These are phyloP conservation scores for Linum lewisii DNA, from an alignment of 345 rosid species.

Conservation along the genomic window DNA sequence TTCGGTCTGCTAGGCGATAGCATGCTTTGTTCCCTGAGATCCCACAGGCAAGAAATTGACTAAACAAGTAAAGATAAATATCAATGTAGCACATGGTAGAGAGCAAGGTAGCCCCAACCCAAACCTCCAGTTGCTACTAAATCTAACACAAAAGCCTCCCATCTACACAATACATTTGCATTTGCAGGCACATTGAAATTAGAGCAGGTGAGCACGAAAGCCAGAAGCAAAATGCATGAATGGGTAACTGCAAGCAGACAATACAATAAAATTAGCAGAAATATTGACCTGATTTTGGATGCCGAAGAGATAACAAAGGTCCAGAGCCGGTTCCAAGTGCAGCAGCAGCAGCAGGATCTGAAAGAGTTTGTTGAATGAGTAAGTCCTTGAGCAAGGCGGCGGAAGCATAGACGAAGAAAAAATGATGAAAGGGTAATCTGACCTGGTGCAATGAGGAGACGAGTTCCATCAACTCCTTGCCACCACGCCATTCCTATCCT, in stretches of 20 bases:
- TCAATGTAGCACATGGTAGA: background rate
- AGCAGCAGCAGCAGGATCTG: conserved; percentile 27
- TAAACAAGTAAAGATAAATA: background rate
- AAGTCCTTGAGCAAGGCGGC: background rate
- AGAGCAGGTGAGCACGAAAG: background rate
- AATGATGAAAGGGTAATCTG: background rate
- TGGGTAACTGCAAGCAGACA: background rate
- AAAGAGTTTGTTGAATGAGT: background rate
- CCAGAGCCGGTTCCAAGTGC: conserved; percentile 28
- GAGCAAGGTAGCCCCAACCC: background rate
- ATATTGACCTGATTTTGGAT: conserved; percentile 73
- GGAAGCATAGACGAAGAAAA: background rate
- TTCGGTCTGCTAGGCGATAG: conserved; percentile 42
- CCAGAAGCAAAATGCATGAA: no score
- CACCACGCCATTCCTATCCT: conserved; percentile 22
- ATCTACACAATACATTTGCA: no score
- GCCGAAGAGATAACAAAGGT: conserved; percentile 46
- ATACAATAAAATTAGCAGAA: no score
- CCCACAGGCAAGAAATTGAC: conserved; percentile 6
- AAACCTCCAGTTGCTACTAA: no score
- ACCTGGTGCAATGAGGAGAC: conserved; percentile 32
- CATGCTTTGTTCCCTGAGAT: conserved; percentile 38
- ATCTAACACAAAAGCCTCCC: no score
- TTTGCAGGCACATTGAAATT: no score
- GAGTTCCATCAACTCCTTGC: conserved; percentile 22